phyloP scores from a whole-genome alignment of 306 rosid genomes.

The Vigna trinervia region DNA sequence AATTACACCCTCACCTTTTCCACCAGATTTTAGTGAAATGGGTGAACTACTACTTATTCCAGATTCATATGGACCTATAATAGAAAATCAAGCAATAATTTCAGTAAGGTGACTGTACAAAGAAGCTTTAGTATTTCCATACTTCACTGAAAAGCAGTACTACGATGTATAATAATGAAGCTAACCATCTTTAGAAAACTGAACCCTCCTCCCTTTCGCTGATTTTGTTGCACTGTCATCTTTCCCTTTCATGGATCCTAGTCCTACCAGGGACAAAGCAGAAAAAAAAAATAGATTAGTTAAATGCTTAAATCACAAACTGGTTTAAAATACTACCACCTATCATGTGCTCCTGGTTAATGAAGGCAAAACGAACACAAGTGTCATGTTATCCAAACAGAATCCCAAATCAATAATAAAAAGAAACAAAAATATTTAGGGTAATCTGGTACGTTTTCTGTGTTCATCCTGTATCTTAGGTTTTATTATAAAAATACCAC shows the following conservation, averaged over 20 bases:
- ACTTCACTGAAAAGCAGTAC: constrained; percentile 32
- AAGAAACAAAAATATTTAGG: background rate
- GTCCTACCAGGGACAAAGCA: constrained; percentile 46
- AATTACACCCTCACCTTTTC: constrained; percentile 47
- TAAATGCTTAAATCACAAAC: constrained; percentile 26
- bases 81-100: constrained; percentile 23
- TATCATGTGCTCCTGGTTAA: background rate
- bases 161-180: constrained; percentile 20
- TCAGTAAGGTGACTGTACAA: constrained; percentile 13
- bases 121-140: constrained; percentile 27
- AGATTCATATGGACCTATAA: constrained; percentile 51
- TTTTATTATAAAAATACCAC: background rate
- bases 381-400: constrained; percentile 1
- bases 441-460: background rate
- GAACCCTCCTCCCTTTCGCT: constrained; percentile 73
- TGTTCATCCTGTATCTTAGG: background rate
- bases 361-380: constrained; percentile 23
- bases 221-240: constrained; percentile 76
- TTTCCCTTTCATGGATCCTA: constrained; percentile 72
- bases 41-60: constrained; percentile 1
- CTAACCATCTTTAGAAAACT: constrained; percentile 73
- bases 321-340: constrained; percentile 32
- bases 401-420: constrained; percentile 38
- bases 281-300: background rate
- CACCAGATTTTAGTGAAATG: constrained; percentile 46